A percentile compares a stretch with the other conserved stretches of the same genome.
phyloP scores from a whole-genome alignment of 2,329 filamentous ascomycete species.

The Gnomoniopsis smithogilvyi region DNA sequence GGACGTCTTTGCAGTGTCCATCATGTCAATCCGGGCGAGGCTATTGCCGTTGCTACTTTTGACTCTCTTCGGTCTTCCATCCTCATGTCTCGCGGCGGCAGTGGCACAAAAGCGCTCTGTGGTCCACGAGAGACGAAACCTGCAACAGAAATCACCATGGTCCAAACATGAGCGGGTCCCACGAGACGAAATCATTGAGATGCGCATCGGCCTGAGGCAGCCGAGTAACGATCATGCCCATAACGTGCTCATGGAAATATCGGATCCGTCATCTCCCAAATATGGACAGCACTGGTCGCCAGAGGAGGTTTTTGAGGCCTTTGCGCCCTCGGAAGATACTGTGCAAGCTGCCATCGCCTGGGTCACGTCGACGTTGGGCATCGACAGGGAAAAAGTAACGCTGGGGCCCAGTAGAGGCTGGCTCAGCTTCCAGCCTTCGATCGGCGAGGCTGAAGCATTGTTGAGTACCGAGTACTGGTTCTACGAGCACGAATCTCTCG shows the following conservation, averaged over 20 bases:
- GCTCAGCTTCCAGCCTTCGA: neutral
- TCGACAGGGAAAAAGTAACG: neutral
- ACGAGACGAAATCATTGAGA: neutral
- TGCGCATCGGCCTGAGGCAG: conserved; percentile 42
- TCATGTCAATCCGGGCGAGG: neutral
- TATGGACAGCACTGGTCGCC: conserved; percentile 46
- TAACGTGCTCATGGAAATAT: conserved; percentile 39
- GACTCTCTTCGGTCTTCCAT: neutral
- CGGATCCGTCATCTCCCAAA: conserved; percentile 39
- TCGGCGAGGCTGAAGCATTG: neutral
- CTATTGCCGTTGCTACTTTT: neutral
- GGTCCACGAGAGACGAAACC: neutral
- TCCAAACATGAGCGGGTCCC: neutral
- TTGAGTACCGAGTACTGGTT: neutral
- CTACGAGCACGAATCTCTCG: neutral
- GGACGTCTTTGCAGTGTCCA: neutral
- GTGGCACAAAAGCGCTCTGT: neutral
- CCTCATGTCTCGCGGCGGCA: neutral
- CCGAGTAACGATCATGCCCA: conserved; percentile 41
- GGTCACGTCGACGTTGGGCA: neutral
- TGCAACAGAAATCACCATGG: neutral
- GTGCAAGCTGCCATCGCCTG: neutral
- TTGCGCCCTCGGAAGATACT: conserved; percentile 36
- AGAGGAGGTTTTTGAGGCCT: conserved; percentile 39
- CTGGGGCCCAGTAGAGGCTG: neutral